A percentile compares a stretch with the other conserved stretches of the same genome.
Evolutionary conservation across 2,329 filamentous ascomycete species (phyloP).

Genomic region (Verticillium longisporum): DNA sequence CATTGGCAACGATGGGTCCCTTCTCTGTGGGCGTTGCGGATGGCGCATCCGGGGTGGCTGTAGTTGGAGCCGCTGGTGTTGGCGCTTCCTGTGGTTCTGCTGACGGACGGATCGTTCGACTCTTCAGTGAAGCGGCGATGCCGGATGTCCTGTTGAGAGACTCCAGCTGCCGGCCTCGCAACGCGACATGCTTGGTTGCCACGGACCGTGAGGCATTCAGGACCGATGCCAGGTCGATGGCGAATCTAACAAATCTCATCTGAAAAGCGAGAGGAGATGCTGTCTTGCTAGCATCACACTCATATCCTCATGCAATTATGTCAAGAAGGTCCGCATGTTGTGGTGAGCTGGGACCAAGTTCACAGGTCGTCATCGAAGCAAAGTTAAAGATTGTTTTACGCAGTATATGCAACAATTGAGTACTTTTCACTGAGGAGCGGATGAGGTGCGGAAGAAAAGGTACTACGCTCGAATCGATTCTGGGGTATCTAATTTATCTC

Average conservation of each 20-base stretch:
- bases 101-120: neutral
- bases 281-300: neutral
- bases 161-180: constrained; percentile 48
- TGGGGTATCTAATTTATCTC: neutral
- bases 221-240: constrained; percentile 64
- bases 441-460: neutral
- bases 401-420: neutral
- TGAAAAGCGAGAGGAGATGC: neutral
- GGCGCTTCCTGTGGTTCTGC: neutral
- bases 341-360: neutral
- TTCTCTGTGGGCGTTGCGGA: neutral
- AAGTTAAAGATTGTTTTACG: neutral
- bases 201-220: constrained; percentile 64
- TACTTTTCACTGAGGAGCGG: neutral
- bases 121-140: constrained; percentile 27
- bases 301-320: neutral
- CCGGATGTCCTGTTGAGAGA: constrained; percentile 40
- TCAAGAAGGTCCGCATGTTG: neutral
- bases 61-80: neutral
- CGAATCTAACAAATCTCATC: constrained; percentile 58
- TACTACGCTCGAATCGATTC: neutral
- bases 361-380: neutral
- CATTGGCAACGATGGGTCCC: neutral
- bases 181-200: constrained; percentile 54
- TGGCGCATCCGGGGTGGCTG: neutral